Conservation (phyloP, 164 flowering plant genomes). For the Cinnamomum chago region DNA sequence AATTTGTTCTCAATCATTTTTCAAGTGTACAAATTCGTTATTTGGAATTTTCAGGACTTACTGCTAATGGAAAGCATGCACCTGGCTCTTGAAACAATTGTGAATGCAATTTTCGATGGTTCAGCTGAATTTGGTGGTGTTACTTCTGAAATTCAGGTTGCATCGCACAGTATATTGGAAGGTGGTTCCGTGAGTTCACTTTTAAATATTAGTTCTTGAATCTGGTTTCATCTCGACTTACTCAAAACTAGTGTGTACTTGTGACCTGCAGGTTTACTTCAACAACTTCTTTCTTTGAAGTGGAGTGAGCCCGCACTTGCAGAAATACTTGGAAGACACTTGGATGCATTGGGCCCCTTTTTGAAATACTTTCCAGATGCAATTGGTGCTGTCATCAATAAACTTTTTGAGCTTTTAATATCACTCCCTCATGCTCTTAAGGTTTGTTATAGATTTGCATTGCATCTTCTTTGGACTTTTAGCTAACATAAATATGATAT, state of each 20-base stretch:
- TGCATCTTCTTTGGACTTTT: neutral
- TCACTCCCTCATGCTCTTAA: conserved; percentile 69
- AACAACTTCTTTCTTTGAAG: conserved; percentile 73
- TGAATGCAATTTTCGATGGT: conserved; percentile 67
- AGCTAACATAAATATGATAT: conserved; percentile 1
- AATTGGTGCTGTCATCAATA: conserved; percentile 79
- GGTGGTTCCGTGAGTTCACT: conserved; percentile 45
- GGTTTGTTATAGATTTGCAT: conserved; percentile 35
- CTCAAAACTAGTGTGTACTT: conserved; percentile 26
- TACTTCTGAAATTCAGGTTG: conserved; percentile 51
- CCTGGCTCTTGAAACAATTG: conserved; percentile 71
- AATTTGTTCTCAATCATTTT: neutral
- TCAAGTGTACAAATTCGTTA: neutral
- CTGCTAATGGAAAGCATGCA: conserved; percentile 81
- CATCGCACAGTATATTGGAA: conserved; percentile 59
- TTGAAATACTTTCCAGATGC: conserved; percentile 81
- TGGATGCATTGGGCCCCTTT: conserved; percentile 84
- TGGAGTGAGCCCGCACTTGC: conserved; percentile 83
- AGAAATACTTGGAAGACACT: conserved; percentile 71
- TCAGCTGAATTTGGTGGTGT: conserved; percentile 49
- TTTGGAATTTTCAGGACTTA: conserved; percentile 44
- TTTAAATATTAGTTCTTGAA: conserved; percentile 3
- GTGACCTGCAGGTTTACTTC: conserved; percentile 63
- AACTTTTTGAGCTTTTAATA: conserved; percentile 82
- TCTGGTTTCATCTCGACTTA: conserved; percentile 9